These are phyloP conservation scores for Sherardia arvensis DNA, from an alignment of 257 asterid genomes.

Conservation along the genomic window DNA sequence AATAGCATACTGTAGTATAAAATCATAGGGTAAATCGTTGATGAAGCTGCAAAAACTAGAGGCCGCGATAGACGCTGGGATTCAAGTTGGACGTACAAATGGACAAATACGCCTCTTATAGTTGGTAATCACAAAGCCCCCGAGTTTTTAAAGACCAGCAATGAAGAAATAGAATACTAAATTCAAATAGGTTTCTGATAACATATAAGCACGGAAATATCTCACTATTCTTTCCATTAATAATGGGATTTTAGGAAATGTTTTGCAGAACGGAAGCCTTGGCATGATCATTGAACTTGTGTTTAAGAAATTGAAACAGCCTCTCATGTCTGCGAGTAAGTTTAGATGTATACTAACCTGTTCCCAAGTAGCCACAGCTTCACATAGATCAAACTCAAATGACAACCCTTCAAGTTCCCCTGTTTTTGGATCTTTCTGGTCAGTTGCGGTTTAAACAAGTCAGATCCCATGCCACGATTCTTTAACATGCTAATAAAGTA, in stretches of 20 bases:
- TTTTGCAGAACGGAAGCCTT: not conserved
- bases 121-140: not conserved
- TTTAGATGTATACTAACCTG: conserved; percentile 45
- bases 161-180: not conserved
- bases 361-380: conserved; percentile 99
- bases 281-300: not conserved
- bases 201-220: not conserved
- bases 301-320: not conserved
- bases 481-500: not conserved
- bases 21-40: no score
- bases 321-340: not conserved
- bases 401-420: conserved; percentile 86
- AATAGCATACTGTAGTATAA: not conserved
- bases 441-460: conserved; percentile 6
- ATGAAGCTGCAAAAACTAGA: not conserved
- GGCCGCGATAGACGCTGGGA: no score
- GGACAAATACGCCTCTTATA: not conserved
- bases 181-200: no score
- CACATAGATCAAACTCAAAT: conserved; percentile 67
- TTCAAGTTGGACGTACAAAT: not conserved
- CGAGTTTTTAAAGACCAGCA: not conserved
- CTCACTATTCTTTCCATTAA: not conserved
- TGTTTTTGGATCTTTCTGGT: conserved; percentile 94
- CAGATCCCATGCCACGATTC: not conserved
- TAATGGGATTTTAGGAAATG: not conserved